Evolutionary conservation across 1,284 basidiomycete species (phyloP).

Genomic region (Trichosporon sp.): DNA sequence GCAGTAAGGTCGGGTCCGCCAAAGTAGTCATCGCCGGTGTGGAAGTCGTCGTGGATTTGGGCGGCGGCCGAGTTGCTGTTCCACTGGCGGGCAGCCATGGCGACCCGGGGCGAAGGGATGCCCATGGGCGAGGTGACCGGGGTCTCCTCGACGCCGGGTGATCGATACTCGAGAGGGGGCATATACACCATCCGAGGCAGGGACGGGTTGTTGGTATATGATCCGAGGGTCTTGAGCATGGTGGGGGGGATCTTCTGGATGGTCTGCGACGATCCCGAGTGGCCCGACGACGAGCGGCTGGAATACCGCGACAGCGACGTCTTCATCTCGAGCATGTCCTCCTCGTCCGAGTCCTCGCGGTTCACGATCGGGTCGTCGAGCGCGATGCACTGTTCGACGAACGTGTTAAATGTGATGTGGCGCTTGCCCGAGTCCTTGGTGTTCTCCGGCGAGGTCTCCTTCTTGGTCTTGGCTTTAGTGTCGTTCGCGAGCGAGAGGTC

Average conservation of each 20-base stretch:
- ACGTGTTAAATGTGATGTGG: constrained; percentile 97
- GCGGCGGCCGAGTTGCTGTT: constrained; percentile 14
- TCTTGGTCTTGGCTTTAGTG: neutral
- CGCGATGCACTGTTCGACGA: constrained; percentile 96
- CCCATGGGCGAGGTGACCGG: constrained; percentile 27
- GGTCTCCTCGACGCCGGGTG: constrained; percentile 23
- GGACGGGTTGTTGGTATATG: constrained; percentile 36
- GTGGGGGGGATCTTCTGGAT: constrained; percentile 95
- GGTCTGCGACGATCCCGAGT: constrained; percentile 56
- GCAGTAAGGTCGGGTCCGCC: constrained; percentile 55
- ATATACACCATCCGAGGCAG: constrained; percentile 64
- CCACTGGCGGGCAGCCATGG: constrained; percentile 35
- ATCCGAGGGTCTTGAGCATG: constrained; percentile 68
- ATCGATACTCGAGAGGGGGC: constrained; percentile 55
- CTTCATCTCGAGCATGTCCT: constrained; percentile 64
- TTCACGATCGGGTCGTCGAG: constrained; percentile 56
- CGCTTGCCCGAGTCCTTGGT: constrained; percentile 52
- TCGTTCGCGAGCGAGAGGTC: constrained; percentile 3
- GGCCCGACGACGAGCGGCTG: constrained; percentile 24
- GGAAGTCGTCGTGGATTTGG: constrained; percentile 54
- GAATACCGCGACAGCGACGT: constrained; percentile 22
- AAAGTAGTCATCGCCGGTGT: constrained; percentile 56
- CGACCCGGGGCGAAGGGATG: constrained; percentile 39
- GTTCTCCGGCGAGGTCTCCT: constrained; percentile 16
- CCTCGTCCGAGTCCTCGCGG: constrained; percentile 52